Evolutionary conservation across 768 basidiomycete species (phyloP).

Genomic region (Piloderma croceum): DNA sequence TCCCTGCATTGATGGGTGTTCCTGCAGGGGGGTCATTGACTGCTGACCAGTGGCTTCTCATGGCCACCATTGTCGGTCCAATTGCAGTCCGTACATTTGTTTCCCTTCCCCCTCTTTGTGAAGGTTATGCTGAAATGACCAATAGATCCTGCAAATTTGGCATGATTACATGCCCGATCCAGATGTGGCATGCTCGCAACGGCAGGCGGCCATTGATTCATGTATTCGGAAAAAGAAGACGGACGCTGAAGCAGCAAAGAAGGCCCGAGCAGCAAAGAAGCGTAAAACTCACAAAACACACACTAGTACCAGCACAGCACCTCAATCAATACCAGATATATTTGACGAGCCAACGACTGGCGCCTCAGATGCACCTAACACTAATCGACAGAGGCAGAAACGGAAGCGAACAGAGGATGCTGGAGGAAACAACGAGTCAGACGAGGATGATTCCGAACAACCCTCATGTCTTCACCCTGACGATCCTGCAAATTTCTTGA

Average conservation of each 20-base stretch:
- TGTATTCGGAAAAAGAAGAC: not conserved
- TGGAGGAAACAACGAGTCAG: not conserved
- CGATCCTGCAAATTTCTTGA: slow-evolving; percentile 18
- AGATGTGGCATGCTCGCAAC: too few species aligned
- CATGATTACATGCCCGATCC: slow-evolving; percentile 9
- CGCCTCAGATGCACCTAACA: too few species aligned
- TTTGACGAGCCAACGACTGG: too few species aligned
- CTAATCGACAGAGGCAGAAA: too few species aligned
- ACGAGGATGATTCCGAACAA: slow-evolving; percentile 1
- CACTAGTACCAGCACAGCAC: too few species aligned
- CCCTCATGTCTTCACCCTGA: slow-evolving; percentile 8
- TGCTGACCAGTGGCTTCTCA: slow-evolving; percentile 30
- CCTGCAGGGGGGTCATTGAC: slow-evolving; percentile 30
- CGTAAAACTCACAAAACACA: too few species aligned
- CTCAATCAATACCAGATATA: too few species aligned
- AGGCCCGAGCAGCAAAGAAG: slow-evolving; percentile 1
- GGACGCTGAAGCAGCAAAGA: not conserved
- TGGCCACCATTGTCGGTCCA: slow-evolving; percentile 24
- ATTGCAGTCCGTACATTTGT: slow-evolving; percentile 17
- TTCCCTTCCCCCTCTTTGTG: not conserved
- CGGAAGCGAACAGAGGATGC: not conserved
- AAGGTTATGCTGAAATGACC: not conserved
- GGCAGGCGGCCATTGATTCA: too few species aligned
- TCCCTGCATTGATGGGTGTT: slow-evolving; percentile 23
- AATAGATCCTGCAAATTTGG: slow-evolving; percentile 26